Evolutionary conservation across 257 asterid genomes (phyloP).

Genomic region (Solanum corneliomulleri): DNA sequence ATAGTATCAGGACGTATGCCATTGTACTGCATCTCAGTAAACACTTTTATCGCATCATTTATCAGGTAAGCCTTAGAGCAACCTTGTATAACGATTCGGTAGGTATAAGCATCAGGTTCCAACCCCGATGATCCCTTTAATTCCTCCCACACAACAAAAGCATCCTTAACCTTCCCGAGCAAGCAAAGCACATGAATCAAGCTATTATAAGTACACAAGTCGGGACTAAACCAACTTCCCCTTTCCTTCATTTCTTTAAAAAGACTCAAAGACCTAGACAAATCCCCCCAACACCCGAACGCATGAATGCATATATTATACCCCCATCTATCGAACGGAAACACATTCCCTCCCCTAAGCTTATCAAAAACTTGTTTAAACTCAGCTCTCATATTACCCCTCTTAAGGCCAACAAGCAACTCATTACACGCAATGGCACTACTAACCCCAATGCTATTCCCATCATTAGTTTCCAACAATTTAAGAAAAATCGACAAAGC

Average conservation of each 20-base stretch:
- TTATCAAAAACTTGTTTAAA: conserved; percentile 44
- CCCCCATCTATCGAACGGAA: conserved; percentile 71
- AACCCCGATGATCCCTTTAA: conserved; percentile 74
- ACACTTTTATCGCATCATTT: conserved; percentile 56
- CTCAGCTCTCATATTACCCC: conserved; percentile 53
- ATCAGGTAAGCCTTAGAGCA: conserved; percentile 63
- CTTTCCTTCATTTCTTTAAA: conserved; percentile 91
- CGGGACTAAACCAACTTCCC: conserved; percentile 45
- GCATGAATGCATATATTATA: conserved; percentile 81
- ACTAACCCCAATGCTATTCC: conserved; percentile 18
- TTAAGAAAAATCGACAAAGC: conserved; percentile 68
- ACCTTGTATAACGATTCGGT: conserved; percentile 72
- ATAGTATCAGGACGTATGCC: conserved; percentile 54
- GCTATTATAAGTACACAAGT: conserved; percentile 85
- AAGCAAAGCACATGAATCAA: conserved; percentile 70
- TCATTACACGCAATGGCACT: conserved; percentile 77
- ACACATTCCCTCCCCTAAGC: conserved; percentile 39
- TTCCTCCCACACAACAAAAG: conserved; percentile 78
- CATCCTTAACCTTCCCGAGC: conserved; percentile 80
- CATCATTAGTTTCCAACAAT: conserved; percentile 37
- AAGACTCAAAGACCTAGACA: conserved; percentile 41
- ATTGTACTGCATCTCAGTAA: conserved; percentile 63
- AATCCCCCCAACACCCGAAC: conserved; percentile 76
- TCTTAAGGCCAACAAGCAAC: conserved; percentile 76
- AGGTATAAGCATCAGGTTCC: conserved; percentile 77